phyloP scores from a whole-genome alignment of 495 filamentous ascomycete genomes.

The Lepraria neglecta region DNA sequence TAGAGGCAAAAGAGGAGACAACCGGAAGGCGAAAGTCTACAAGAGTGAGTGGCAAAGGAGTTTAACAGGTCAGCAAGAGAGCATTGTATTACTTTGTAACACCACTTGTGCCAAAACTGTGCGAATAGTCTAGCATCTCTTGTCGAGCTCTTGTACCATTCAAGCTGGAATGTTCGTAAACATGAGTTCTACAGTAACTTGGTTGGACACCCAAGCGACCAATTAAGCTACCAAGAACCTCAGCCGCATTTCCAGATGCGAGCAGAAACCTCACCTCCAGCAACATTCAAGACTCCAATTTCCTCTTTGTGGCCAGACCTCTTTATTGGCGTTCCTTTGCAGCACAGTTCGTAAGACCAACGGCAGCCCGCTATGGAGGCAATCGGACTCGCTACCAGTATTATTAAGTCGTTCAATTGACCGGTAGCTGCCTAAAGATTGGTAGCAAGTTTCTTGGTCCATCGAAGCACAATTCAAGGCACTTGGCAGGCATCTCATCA shows the following conservation, averaged over 20 bases:
- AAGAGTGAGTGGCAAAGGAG: constrained; percentile 18
- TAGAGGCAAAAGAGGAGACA: neutral
- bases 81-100: neutral
- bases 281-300: neutral
- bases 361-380: neutral
- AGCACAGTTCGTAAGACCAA: neutral
- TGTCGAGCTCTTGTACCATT: too few relatives aligned
- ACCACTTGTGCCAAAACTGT: neutral
- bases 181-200: too few relatives aligned
- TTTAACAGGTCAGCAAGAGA: neutral
- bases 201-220: neutral
- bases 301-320: too few relatives aligned
- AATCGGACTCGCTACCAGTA: neutral
- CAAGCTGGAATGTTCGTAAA: too few relatives aligned
- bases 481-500: neutral
- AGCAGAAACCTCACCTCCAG: neutral
- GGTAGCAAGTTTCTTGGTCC: neutral
- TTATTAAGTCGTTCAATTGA: neutral
- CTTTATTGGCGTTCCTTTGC: too few relatives aligned
- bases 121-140: too few relatives aligned
- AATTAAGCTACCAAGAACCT: neutral
- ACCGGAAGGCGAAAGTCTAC: constrained; percentile 15
- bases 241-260: neutral
- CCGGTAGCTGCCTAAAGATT: neutral
- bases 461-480: neutral